A percentile compares a stretch with the other conserved stretches of the same genome.
These are phyloP conservation scores for Vigna radiata DNA, from an alignment of 306 rosid genomes.

Conservation along the genomic window DNA sequence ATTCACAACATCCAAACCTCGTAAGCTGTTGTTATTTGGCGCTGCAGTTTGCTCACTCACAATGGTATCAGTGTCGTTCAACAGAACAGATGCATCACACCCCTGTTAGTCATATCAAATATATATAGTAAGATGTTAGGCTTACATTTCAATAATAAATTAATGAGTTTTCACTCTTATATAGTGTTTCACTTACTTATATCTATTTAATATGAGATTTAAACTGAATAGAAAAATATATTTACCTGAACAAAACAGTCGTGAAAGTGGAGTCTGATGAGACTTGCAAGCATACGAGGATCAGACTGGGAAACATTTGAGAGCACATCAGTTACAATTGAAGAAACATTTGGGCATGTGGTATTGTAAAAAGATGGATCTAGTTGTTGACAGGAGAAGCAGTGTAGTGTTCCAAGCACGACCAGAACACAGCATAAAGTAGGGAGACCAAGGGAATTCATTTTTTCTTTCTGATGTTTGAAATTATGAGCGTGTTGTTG, in stretches of 20 bases:
- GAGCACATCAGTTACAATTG: conserved; percentile 37
- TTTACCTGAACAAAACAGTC: conserved; percentile 23
- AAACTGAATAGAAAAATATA: background rate
- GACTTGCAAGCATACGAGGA: conserved; percentile 52
- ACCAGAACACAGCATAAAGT: conserved; percentile 28
- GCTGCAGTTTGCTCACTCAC: conserved; percentile 58
- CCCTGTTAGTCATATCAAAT: conserved; percentile 47
- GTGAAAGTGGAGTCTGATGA: conserved; percentile 48
- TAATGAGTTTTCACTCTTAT: too few relatives aligned
- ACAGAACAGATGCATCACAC: conserved; percentile 64
- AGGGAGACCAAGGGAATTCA: conserved; percentile 8
- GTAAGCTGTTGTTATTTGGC: conserved; percentile 54
- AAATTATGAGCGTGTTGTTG: background rate
- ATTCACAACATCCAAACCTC: conserved; percentile 64
- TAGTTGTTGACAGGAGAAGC: conserved; percentile 43
- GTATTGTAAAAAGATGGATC: conserved; percentile 43
- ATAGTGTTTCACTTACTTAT: too few relatives aligned
- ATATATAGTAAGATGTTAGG: background rate
- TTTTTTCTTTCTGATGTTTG: conserved; percentile 9
- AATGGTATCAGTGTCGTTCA: conserved; percentile 54
- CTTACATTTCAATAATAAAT: too few relatives aligned
- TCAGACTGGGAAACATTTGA: conserved; percentile 43
- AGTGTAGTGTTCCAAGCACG: conserved; percentile 41
- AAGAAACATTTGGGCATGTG: conserved; percentile 38
- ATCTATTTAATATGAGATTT: too few relatives aligned